Evolutionary conservation across 169 alveolate genomes (phyloP).

Genomic region (Plasmodium reichenowi): DNA sequence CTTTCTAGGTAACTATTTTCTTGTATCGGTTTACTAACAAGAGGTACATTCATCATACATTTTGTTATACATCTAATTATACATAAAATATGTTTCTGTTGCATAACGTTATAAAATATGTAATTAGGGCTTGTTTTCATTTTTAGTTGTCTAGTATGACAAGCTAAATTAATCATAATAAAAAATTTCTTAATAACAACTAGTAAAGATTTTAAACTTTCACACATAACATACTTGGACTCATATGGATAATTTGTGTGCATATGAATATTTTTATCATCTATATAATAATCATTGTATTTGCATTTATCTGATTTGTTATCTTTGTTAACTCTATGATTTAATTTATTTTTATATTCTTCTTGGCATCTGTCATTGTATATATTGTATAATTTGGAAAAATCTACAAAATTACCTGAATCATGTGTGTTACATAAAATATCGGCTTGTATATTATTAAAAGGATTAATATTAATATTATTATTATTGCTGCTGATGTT

Average conservation of each 20-base stretch:
- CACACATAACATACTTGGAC: slow-evolving; percentile 75
- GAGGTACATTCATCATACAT: slow-evolving; percentile 76
- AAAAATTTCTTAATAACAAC: slow-evolving; percentile 70
- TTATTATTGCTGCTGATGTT: neutral
- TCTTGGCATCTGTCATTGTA: neutral
- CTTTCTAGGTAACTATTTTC: slow-evolving; percentile 43
- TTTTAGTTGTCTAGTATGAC: slow-evolving; percentile 50
- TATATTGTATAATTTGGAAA: neutral
- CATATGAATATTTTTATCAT: slow-evolving; percentile 35
- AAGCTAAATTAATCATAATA: slow-evolving; percentile 40
- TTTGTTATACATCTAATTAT: slow-evolving; percentile 73
- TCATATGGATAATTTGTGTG: slow-evolving; percentile 57
- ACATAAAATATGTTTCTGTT: slow-evolving; percentile 70
- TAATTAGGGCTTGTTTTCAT: slow-evolving; percentile 29
- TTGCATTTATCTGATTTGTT: neutral
- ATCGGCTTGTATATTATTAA: neutral
- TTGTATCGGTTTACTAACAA: slow-evolving; percentile 74
- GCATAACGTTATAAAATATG: slow-evolving; percentile 51
- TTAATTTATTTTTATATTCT: neutral
- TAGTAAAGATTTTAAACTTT: slow-evolving; percentile 62
- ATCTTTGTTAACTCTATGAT: neutral
- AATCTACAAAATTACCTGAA: neutral
- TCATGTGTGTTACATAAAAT: neutral
- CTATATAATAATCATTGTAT: slow-evolving; percentile 71
- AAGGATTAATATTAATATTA: neutral